Evolutionary conservation across 257 asterid genomes (phyloP), one percentile per base, ranked within the genome.

Genomic region (Solanum tarapatanum): DNA sequence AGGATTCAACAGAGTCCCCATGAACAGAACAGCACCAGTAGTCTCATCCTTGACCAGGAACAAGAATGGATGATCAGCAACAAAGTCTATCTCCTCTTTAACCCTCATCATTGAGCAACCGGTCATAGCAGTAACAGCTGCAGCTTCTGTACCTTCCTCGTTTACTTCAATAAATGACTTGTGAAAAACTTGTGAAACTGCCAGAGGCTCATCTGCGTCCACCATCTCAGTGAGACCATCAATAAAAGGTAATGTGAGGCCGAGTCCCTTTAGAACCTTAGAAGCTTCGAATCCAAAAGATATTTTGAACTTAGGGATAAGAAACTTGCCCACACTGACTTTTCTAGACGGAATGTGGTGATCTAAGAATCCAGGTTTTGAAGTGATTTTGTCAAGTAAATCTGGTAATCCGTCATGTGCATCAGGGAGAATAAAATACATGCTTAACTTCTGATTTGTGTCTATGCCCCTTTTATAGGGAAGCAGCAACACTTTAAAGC

Each of bases 381-480:
- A 82, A 30, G 82, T 14, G 55, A 88, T 30, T 74, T 77, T 87
- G 43, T 80, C 88, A 21, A 85, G 51, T 45, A 91, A 85, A 82
- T 83, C 86, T 72, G 88, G 88, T 23, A 89, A 86, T 35, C 91
- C 93, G n/a, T 85, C 86, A 60, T 13, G 89, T 33, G 93, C 87
- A 68, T 89, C 90, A 24, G 91, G 90, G n/a, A 91, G 90, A 84
- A 87, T 86, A 37, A 89, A 82, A 68, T 85, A 88, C 91, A 91
- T 89, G 66, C 87, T 79, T 86, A 89, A 87, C 55, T 62, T 23
- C 28, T 82, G 43, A 35, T 89, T 89, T 60, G 77, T 85, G 33
- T 89, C 92, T 3, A 30, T 84, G 1, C 91, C 92, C 32, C 83
- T 88, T 75, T 87, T 87, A 58, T 85, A 91, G 10, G 84, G 88